Percentiles rank a stretch among this genome's conserved stretches.
Evolutionary conservation across 176 grass and related monocot genomes (phyloP).

Genomic region (Triticum monococcum): DNA sequence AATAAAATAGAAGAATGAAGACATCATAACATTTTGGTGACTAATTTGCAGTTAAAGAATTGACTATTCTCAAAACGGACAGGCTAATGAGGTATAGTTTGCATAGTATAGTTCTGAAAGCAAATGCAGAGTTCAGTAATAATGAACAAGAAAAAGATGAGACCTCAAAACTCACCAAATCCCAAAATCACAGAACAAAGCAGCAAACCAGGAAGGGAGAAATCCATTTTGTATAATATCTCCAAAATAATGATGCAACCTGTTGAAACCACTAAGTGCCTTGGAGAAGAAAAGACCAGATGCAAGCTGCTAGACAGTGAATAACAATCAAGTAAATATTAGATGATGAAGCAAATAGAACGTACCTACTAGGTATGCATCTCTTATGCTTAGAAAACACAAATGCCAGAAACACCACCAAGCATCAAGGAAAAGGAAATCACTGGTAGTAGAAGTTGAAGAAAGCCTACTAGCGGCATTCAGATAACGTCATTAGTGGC

Average conservation of each 20-base stretch:
- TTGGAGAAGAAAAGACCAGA: conserved; percentile 96
- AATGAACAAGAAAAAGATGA: conserved; percentile 26
- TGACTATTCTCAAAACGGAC: conserved; percentile 24
- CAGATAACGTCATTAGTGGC: no score
- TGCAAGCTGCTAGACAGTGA: conserved; percentile 65
- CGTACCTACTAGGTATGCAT: conserved; percentile 1
- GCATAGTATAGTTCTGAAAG: conserved; percentile 7
- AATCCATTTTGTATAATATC: conserved; percentile 83
- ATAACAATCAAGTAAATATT: neutral
- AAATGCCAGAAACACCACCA: neutral
- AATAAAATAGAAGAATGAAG: conserved; percentile 19
- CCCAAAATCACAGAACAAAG: conserved; percentile 74
- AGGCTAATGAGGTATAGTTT: conserved; percentile 14
- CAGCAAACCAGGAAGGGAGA: conserved; percentile 84
- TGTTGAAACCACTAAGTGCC: conserved; percentile 81
- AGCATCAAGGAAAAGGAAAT: conserved; percentile 14
- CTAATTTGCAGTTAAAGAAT: neutral
- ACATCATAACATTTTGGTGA: neutral
- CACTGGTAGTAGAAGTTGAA: no score
- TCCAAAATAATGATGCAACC: conserved; percentile 85
- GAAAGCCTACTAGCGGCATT: no score
- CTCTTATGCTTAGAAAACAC: neutral
- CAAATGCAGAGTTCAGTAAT: conserved; percentile 1
- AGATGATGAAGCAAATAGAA: conserved; percentile 14
- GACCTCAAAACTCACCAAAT: conserved; percentile 63